Evolutionary conservation across 2,329 filamentous ascomycete genomes (phyloP).

Genomic region (Verticillium longisporum): DNA sequence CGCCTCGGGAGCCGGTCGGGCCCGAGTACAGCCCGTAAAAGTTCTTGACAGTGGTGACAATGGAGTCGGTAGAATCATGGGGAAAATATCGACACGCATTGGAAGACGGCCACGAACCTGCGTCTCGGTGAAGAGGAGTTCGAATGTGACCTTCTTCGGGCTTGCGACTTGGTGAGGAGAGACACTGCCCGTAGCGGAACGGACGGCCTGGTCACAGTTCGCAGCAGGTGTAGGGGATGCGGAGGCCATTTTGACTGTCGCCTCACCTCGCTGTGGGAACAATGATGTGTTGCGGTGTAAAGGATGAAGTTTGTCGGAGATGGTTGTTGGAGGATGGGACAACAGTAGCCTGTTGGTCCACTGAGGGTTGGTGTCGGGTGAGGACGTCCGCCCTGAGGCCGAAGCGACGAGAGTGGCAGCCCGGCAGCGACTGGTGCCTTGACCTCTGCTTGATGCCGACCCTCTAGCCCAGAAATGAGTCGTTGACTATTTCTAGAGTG

Average conservation of each 20-base stretch:
- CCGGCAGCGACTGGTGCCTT: background rate
- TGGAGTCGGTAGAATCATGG: constrained; percentile 94
- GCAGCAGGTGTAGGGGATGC: constrained; percentile 34
- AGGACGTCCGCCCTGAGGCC: background rate
- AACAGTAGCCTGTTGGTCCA: background rate
- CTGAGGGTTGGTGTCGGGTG: background rate
- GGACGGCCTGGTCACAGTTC: constrained; percentile 23
- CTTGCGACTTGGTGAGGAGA: constrained; percentile 40
- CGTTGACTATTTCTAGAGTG: background rate
- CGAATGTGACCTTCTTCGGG: constrained; percentile 73
- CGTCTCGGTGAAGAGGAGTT: constrained; percentile 63
- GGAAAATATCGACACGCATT: constrained; percentile 86
- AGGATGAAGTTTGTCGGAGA: background rate
- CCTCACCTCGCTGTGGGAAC: background rate
- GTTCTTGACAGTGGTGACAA: constrained; percentile 97
- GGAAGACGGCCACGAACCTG: constrained; percentile 68
- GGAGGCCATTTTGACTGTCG: constrained; percentile 33
- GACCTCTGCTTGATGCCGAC: background rate
- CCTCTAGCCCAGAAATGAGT: background rate
- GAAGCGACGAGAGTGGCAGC: background rate
- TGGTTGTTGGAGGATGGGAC: background rate
- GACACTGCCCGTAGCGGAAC: constrained; percentile 34
- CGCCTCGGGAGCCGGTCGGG: constrained; percentile 61
- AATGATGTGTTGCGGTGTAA: background rate
- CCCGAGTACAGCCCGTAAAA: constrained; percentile 94